These are phyloP conservation scores for Pestalotiopsis sp. DNA, from an alignment of 2,329 filamentous ascomycete genomes.

Conservation along the genomic window DNA sequence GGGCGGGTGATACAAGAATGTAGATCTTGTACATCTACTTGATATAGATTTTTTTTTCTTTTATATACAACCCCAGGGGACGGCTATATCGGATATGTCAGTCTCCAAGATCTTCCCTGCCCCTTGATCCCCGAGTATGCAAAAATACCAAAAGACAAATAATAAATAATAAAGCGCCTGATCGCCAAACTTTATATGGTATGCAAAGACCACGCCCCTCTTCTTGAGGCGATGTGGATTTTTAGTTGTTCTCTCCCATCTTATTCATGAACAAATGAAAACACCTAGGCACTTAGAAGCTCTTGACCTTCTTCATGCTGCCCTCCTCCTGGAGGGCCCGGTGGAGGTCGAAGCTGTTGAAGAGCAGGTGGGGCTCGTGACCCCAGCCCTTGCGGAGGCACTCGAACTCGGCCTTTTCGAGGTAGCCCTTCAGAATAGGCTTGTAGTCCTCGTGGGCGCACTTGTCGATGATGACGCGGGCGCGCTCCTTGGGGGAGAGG, in stretches of 20 bases:
- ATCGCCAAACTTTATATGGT: conserved; percentile 1
- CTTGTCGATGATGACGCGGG: conserved; percentile 83
- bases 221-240: conserved; percentile 9
- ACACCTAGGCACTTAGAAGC: conserved; percentile 48
- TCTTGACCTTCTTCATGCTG: conserved; percentile 80
- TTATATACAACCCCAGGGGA: too few relatives aligned
- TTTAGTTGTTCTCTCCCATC: neutral
- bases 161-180: neutral
- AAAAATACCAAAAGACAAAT: neutral
- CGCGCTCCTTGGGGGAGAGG: conserved; percentile 77
- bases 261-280: neutral
- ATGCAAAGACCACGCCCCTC: neutral
- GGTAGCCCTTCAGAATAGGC: conserved; percentile 81
- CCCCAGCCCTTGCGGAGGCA: conserved; percentile 86
- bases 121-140: neutral
- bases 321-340: conserved; percentile 79
- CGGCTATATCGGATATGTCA: too few relatives aligned
- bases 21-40: too few relatives aligned
- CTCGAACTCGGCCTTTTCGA: conserved; percentile 84
- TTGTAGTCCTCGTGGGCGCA: conserved; percentile 85
- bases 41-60: too few relatives aligned
- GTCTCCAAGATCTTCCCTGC: neutral
- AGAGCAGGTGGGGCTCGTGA: conserved; percentile 86
- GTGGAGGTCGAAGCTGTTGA: conserved; percentile 88
- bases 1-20: too few relatives aligned